Evolutionary conservation across 495 filamentous ascomycete genomes (phyloP).

Genomic region (Penicillium odoratum): DNA sequence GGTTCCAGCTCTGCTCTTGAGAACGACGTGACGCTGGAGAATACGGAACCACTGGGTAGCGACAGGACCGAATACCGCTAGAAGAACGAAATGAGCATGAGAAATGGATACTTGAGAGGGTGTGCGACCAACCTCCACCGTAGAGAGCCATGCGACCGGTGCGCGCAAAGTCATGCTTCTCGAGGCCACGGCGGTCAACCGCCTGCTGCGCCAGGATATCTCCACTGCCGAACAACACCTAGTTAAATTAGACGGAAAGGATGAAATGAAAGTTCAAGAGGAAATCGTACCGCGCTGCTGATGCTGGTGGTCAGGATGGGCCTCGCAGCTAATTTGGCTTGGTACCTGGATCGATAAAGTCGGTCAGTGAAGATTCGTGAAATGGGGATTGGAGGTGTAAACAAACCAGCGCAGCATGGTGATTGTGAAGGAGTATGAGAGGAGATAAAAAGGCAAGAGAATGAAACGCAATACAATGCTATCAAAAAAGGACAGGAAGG

Average conservation of each 20-base stretch:
- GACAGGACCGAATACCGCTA: slow-evolving; percentile 86
- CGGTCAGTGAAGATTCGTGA: background rate
- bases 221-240: slow-evolving; percentile 88
- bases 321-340: slow-evolving; percentile 73
- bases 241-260: background rate
- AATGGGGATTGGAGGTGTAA: background rate
- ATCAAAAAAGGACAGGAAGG: background rate
- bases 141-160: slow-evolving; percentile 92
- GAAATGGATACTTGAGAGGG: background rate
- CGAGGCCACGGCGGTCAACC: slow-evolving; percentile 77
- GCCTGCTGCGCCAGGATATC: slow-evolving; percentile 90
- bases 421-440: slow-evolving; percentile 5
- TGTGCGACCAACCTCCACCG: slow-evolving; percentile 67
- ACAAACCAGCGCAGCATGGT: slow-evolving; percentile 50
- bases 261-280: slow-evolving; percentile 18
- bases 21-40: slow-evolving; percentile 66
- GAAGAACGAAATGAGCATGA: slow-evolving; percentile 1
- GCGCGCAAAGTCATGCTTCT: slow-evolving; percentile 77
- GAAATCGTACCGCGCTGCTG: slow-evolving; percentile 66
- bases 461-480: background rate
- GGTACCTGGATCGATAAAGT: slow-evolving; percentile 65
- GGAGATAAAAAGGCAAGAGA: slow-evolving; percentile 4
- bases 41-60: slow-evolving; percentile 88
- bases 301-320: slow-evolving; percentile 87
- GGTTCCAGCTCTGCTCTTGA: slow-evolving; percentile 65